Evolutionary conservation across 768 basidiomycete species (phyloP), one percentile per base, ranked within the genome.

Genomic region (Tulasnella calospora): DNA sequence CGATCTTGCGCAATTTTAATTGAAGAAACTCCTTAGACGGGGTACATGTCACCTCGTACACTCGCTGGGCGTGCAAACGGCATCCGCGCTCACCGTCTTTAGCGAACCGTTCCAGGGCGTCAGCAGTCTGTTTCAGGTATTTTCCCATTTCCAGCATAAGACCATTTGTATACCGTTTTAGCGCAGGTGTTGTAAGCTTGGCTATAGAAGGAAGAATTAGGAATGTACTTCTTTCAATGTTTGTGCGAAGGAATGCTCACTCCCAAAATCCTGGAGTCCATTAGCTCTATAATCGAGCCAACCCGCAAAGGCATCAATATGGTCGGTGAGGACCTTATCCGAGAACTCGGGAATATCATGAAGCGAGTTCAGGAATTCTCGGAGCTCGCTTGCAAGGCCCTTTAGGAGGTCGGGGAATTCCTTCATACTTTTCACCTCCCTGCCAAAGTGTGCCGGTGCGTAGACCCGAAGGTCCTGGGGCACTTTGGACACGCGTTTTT

Each of bases 211-310:
- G 23, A 33, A 23, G 57, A n/a, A 33, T 23, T 8, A 30, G 17
- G 30, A 40, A 17, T 17, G n/a, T 51, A n/a, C 51, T 23, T 30
- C 4, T 9, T 30, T 2, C 40, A 30, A 40, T 10, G 3, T 7
- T 38, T 30, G 67, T 55, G 55, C 44, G 30, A 15, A 44, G 4
- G 36, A 73, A 41, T 4, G 23, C 85, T 78, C 81, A 89, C 91
- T 88, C 80, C 86, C 83, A 81, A 92, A 94, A 77, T 89, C 89
- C 79, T 86, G 86, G 69, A 94, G 84, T 82, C 91, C 92, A 67
- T 90, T 91, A 13, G 92, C 87, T 92, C 92, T 92, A 80, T 92
- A 92, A 90, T 89, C 89, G 40, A 93, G 85, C 83, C 93, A 92
- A 0, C 89, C 89, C 82, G 92, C 90, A 73, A 93, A 91, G 9